Conservation (phyloP, 2,329 filamentous ascomycete species). For the Aureobasidium lini region DNA sequence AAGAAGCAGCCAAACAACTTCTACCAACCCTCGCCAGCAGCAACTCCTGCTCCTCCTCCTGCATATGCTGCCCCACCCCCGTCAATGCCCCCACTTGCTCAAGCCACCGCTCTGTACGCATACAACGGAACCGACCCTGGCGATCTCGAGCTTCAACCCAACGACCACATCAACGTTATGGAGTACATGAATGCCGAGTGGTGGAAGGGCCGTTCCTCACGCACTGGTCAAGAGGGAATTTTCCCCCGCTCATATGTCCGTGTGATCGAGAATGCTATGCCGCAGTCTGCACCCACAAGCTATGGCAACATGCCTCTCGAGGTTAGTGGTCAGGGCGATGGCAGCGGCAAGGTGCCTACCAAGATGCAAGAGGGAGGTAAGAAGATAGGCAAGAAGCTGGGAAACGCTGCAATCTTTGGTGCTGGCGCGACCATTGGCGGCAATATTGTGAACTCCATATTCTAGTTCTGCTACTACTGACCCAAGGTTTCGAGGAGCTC, state of each 20-base stretch:
- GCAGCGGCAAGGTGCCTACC: conserved; percentile 43
- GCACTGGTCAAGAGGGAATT: conserved; percentile 80
- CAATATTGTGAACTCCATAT: conserved; percentile 86
- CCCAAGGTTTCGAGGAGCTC: neutral
- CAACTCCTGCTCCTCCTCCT: conserved; percentile 45
- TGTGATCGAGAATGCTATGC: conserved; percentile 57
- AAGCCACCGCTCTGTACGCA: conserved; percentile 74
- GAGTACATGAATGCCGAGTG: conserved; percentile 97
- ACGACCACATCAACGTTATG: conserved; percentile 71
- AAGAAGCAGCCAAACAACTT: conserved; percentile 28
- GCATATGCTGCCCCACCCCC: conserved; percentile 43
- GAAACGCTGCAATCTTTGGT: conserved; percentile 79
- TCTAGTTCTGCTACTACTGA: conserved; percentile 44
- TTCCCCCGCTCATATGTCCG: conserved; percentile 88
- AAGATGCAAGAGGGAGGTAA: conserved; percentile 74
- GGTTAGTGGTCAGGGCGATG: conserved; percentile 49
- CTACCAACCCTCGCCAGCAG: conserved; percentile 33
- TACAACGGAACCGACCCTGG: conserved; percentile 75
- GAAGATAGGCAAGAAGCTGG: conserved; percentile 89
- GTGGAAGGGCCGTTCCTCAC: conserved; percentile 85
- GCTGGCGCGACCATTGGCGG: conserved; percentile 85
- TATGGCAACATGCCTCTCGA: conserved; percentile 69
- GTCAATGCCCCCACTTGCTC: conserved; percentile 51
- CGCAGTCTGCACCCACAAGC: conserved; percentile 39
- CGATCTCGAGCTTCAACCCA: conserved; percentile 71